A percentile compares a stretch with the other conserved stretches of the same genome.
Conservation (phyloP, 2,329 filamentous ascomycete species). For the Aspergillus aculeatinus region DNA sequence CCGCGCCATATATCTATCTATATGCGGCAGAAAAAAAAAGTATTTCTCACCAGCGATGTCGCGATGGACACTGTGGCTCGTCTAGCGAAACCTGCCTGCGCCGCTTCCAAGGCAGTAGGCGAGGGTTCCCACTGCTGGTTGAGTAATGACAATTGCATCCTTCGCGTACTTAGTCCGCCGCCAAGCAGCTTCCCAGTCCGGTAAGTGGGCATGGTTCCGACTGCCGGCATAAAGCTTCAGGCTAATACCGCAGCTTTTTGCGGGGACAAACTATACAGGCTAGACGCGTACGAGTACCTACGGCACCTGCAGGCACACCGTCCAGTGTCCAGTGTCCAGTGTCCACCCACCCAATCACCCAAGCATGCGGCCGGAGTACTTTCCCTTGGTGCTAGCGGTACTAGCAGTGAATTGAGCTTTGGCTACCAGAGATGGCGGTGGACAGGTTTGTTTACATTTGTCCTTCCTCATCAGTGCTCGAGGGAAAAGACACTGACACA, state of each 20-base stretch:
- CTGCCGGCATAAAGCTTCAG: slow-evolving; percentile 5
- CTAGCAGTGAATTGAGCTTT: too few species aligned
- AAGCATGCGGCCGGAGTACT: not conserved
- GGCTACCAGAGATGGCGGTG: too few species aligned
- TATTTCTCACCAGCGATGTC: not conserved
- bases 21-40: not conserved
- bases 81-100: not conserved
- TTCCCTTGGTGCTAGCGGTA: too few species aligned
- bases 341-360: not conserved
- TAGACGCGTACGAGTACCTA: not conserved
- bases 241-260: slow-evolving; percentile 3
- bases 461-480: not conserved
- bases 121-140: not conserved
- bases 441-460: too few species aligned
- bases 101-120: not conserved
- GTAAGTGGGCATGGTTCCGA: not conserved
- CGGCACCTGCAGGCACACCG: not conserved
- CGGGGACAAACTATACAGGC: not conserved
- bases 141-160: not conserved
- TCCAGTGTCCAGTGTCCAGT: not conserved
- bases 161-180: not conserved
- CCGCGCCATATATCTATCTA: not conserved
- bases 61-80: not conserved
- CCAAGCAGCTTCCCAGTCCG: not conserved
- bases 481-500: not conserved